Evolutionary conservation across 2,329 filamentous ascomycete genomes (phyloP), one percentile per base, ranked within the genome.

Genomic region (Ophiocordyceps australis): DNA sequence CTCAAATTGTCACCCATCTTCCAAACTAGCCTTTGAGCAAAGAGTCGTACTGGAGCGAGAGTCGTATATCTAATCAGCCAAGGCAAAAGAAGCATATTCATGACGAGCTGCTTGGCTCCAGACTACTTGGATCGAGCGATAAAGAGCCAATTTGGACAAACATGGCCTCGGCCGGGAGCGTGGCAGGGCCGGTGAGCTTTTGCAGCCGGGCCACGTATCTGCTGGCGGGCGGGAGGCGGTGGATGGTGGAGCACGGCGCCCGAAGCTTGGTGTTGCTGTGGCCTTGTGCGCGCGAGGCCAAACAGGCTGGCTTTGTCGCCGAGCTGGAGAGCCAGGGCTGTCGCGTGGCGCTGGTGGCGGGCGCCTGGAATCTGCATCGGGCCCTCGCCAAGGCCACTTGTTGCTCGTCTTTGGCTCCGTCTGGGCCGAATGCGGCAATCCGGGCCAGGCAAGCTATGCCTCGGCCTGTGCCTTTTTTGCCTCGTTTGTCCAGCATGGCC

Each of bases 121-220:
- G 40, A 10, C 24, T 40, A 1, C 23, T 35, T 3, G 51, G 52
- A 13, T 42, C 35, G 8, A 38, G 40, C 2, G 40, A 39, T 9
- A 17, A 42, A 1, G 38, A 50, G 5, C 54, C 53, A 0, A 23
- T 28, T 0, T 65, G 52, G 50, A 37, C 52, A 9, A 55, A 56
- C 17, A 23, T 54, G 4, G 32, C 62, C 0, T 35, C 40, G 4
- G 30, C 49, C 2, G 36, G 40, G 2, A 45, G 60, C 17, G 31
- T 51, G 1, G 44, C 52, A 0, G 65, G 60, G 61, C 29, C 63
- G 4, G 9, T 20, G 12, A 5, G 14, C 9, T 14, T 21, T 12
- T 12, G 19, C n/a, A 7, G 17, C 13, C 9, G 5, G 7, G 12
- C 22, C 9, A 14, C 30, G 7, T 46, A 46, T 24, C 37, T 47